These are phyloP conservation scores for Tillandsia leiboldiana DNA, from an alignment of 176 grass and related monocot species.

Conservation along the genomic window DNA sequence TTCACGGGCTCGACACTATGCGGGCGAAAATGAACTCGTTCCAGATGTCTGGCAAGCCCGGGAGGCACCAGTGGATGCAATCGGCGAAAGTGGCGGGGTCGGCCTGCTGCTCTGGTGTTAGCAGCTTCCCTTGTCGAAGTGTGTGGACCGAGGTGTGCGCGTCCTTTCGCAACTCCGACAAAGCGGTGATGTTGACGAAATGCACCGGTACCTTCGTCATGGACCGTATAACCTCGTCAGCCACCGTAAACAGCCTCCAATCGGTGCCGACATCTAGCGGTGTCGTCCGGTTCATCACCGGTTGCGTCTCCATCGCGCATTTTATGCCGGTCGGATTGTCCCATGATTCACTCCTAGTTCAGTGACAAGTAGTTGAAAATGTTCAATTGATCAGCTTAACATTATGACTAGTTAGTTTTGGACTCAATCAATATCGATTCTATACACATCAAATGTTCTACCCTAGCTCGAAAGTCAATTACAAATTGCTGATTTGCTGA, in stretches of 20 bases:
- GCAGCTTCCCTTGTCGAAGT: slow-evolving; percentile 67
- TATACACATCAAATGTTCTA: no score
- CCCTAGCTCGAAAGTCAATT: no score
- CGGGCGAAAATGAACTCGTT: slow-evolving; percentile 66
- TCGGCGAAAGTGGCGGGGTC: slow-evolving; percentile 49
- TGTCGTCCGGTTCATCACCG: slow-evolving; percentile 40
- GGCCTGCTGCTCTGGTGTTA: slow-evolving; percentile 61
- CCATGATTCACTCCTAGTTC: slow-evolving; percentile 60
- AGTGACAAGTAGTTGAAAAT: not conserved
- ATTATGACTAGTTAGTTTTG: no score
- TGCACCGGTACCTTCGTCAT: slow-evolving; percentile 39
- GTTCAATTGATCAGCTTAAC: not conserved
- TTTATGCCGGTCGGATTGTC: slow-evolving; percentile 82
- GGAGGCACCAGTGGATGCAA: slow-evolving; percentile 85
- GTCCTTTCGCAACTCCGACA: slow-evolving; percentile 75
- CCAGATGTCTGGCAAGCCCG: slow-evolving; percentile 64
- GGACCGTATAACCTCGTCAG: slow-evolving; percentile 29
- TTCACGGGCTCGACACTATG: slow-evolving; percentile 35
- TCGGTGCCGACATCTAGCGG: slow-evolving; percentile 70
- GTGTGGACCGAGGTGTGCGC: slow-evolving; percentile 87
- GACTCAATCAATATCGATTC: no score
- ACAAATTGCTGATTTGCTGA: no score
- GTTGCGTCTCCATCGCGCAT: slow-evolving; percentile 68
- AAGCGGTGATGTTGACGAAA: slow-evolving; percentile 62
- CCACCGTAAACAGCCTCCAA: slow-evolving; percentile 57